Evolutionary conservation across 345 rosid species (phyloP).

Genomic region (Gossypium mustelinum): DNA sequence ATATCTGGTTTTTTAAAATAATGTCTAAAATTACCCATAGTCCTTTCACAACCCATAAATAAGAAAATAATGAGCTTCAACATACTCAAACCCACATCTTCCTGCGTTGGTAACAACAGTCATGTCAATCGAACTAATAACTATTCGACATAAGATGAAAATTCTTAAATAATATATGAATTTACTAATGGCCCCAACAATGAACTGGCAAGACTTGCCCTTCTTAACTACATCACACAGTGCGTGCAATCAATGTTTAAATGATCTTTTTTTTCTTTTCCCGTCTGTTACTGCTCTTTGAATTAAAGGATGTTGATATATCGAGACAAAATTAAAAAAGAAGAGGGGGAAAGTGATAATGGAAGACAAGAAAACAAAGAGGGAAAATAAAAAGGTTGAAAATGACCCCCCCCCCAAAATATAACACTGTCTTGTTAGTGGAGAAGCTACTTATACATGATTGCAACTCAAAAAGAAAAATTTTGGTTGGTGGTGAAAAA

Average conservation of each 20-base stretch:
- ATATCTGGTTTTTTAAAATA: no score
- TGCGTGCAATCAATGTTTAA: background rate
- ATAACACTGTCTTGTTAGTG: background rate
- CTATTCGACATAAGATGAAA: background rate
- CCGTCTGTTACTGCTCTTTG: no score
- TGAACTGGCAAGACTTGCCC: background rate
- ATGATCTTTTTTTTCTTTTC: background rate
- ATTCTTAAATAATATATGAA: background rate
- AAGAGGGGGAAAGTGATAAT: background rate
- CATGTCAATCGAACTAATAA: no score
- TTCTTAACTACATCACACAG: background rate
- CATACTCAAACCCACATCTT: accelerated
- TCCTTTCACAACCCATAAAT: accelerated
- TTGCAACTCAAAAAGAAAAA: background rate
- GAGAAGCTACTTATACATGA: background rate
- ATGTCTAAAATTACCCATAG: accelerated
- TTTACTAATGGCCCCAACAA: background rate
- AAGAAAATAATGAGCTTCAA: accelerated
- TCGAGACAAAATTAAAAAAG: background rate
- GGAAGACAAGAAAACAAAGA: background rate
- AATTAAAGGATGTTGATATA: background rate
- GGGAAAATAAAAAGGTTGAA: background rate
- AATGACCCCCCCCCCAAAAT: background rate
- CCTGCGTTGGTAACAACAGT: accelerated
- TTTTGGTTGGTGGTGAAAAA: background rate